phyloP scores from a whole-genome alignment of 257 asterid genomes.

The Plectranthus barbatus region DNA sequence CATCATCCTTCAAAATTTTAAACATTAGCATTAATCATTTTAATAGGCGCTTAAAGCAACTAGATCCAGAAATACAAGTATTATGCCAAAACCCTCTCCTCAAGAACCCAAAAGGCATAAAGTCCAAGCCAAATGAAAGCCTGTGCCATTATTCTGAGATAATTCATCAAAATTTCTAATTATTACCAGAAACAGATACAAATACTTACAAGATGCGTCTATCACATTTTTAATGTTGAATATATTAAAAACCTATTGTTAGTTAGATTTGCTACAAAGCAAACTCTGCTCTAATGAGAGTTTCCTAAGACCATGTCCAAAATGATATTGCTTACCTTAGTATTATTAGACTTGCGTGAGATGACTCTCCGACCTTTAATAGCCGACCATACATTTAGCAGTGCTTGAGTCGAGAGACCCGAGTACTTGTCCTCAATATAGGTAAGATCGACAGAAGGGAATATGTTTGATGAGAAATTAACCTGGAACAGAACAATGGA shows the following conservation, averaged over 20 bases:
- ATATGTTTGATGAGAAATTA: slow-evolving; percentile 41
- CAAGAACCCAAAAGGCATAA: background rate
- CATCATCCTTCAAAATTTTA: background rate
- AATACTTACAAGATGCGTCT: background rate
- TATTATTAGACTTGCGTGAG: slow-evolving; percentile 28
- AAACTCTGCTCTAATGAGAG: too few species aligned
- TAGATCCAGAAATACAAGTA: background rate
- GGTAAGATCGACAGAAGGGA: slow-evolving; percentile 55
- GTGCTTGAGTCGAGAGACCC: slow-evolving; percentile 74
- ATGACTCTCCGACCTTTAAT: slow-evolving; percentile 44
- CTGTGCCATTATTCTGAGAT: background rate
- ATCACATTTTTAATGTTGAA: background rate
- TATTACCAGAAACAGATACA: background rate
- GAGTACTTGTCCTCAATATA: slow-evolving; percentile 72
- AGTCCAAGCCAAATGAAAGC: background rate
- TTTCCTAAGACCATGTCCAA: background rate
- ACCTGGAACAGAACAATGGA: slow-evolving; percentile 31
- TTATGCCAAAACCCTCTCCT: background rate
- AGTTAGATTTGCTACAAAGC: background rate
- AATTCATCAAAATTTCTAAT: background rate
- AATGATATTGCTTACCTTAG: slow-evolving; percentile 36
- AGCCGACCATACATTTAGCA: slow-evolving; percentile 71
- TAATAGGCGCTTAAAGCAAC: background rate
- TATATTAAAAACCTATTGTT: background rate
- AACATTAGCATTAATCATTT: background rate